phyloP scores from a whole-genome alignment of 2,329 filamentous ascomycete genomes.

The Coniochaeta sp. region DNA sequence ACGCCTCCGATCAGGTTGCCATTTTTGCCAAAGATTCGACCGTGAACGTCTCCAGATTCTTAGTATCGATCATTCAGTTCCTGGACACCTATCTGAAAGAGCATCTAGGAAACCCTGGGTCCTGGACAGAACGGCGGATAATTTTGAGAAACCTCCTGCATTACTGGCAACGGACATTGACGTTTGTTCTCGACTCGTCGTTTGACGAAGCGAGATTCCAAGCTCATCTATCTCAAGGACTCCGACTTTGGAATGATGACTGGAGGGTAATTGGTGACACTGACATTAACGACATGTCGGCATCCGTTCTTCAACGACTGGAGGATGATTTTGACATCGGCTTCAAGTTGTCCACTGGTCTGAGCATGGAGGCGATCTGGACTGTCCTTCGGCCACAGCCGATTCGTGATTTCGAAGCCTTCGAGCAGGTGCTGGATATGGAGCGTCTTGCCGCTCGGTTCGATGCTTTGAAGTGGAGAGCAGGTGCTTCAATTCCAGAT shows the following conservation, averaged over 20 bases:
- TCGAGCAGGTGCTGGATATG: conserved; percentile 41
- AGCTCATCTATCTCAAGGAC: conserved; percentile 49
- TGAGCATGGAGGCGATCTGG: conserved; percentile 79
- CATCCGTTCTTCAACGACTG: conserved; percentile 31
- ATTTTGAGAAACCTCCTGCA: conserved; percentile 35
- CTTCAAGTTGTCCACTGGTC: conserved; percentile 66
- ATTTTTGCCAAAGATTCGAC: conserved; percentile 55
- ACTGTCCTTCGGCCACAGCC: conserved; percentile 58
- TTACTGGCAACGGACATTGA: conserved; percentile 47
- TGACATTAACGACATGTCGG: conserved; percentile 28
- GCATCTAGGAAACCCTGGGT: conserved; percentile 15
- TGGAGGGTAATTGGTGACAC: conserved; percentile 15
- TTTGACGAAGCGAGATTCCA: conserved; percentile 60
- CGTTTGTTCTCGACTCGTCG: conserved; percentile 30
- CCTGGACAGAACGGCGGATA: conserved; percentile 18
- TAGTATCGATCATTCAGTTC: conserved; percentile 32
- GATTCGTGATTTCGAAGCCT: conserved; percentile 34
- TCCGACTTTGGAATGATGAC: conserved; percentile 30
- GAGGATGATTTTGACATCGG: conserved; percentile 55
- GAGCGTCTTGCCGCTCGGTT: conserved; percentile 51
- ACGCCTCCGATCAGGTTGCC: conserved; percentile 44
- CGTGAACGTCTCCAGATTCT: conserved; percentile 42
- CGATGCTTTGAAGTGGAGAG: conserved; percentile 53
- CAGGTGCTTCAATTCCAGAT: conserved; percentile 40
- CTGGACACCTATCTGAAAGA: conserved; percentile 35